phyloP scores from a whole-genome alignment of 2,329 filamentous ascomycete genomes.

The Phaeoacremonium minimum region DNA sequence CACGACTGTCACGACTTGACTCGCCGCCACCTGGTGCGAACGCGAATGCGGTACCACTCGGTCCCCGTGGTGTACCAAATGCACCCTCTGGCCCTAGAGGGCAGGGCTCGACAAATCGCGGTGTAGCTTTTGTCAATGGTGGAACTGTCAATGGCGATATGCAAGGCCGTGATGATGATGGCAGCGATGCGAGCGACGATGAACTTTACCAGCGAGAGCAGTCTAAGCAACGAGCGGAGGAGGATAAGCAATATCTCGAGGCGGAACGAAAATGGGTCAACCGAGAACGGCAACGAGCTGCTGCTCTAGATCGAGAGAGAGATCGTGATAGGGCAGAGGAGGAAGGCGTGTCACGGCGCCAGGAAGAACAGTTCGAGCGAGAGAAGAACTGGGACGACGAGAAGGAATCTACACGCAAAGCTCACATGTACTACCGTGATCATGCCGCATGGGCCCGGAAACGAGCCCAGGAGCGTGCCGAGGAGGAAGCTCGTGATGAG shows the following conservation, averaged over 20 bases:
- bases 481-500: slow-evolving; percentile 77
- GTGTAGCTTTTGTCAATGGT: slow-evolving; percentile 76
- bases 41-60: slow-evolving; percentile 72
- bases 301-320: slow-evolving; percentile 80
- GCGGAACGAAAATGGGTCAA: slow-evolving; percentile 89
- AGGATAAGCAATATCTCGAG: slow-evolving; percentile 77
- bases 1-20: slow-evolving; percentile 61
- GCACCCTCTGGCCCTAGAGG: slow-evolving; percentile 64
- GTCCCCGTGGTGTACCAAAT: slow-evolving; percentile 66
- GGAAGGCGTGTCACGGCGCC: slow-evolving; percentile 59
- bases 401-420: slow-evolving; percentile 67
- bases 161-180: slow-evolving; percentile 71
- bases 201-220: slow-evolving; percentile 73
- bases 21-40: slow-evolving; percentile 64
- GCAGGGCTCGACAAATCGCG: slow-evolving; percentile 58
- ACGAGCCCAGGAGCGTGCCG: slow-evolving; percentile 65
- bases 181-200: slow-evolving; percentile 81
- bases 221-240: slow-evolving; percentile 68
- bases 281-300: slow-evolving; percentile 76
- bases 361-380: slow-evolving; percentile 63
- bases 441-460: slow-evolving; percentile 81
- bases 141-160: slow-evolving; percentile 57
- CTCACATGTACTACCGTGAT: slow-evolving; percentile 82
- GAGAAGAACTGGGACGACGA: slow-evolving; percentile 84
- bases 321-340: slow-evolving; percentile 75